Evolutionary conservation across 352 stramenopile species (phyloP), one percentile per base, ranked within the genome.

Genomic region (Phytopythium chamaehyphon): DNA sequence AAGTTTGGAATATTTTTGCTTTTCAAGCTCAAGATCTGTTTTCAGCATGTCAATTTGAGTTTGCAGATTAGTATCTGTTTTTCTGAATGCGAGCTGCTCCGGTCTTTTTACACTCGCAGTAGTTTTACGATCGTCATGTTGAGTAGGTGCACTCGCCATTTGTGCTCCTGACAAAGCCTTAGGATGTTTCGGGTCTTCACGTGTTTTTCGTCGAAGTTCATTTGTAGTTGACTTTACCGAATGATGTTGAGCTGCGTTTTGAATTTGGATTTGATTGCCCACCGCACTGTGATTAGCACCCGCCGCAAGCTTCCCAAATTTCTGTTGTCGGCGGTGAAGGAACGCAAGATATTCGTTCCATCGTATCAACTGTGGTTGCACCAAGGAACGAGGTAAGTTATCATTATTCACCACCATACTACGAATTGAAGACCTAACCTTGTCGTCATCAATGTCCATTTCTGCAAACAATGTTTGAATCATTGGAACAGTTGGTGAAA

Each of bases 271-370:
- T 33, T 33, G 28, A 33, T 9, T 9, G 28, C 5, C 28, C 5
- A 33, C 28, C 5, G 28, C 9, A 33, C 9, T 36, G 26, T n/a
- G n/a, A n/a, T n/a, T n/a, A n/a, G n/a, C n/a, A n/a, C n/a, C n/a
- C n/a, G 22, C 15, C 16, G 45, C 26, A 36, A 18, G 10, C 42
- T 3, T 9, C 31, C 12, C 42, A 0, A 0, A 4, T 33, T 47
- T 23, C 0, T 33, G 39, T 8, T 61, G 54, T 31, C 43, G 51
- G 22, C 51, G 56, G 21, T 64, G 52, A 0, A 88, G 49, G 44
- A 83, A 85, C 11, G 52, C 53, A 15, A 88, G 54, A 62, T 77
- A 88, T 31, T 88, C 74, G n/a, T 50, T 23, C 77, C 77, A 88
- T 40, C 80, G 62, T 14, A 85, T 68, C 16, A 61, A 54, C 70